phyloP scores from a whole-genome alignment of 495 filamentous ascomycete genomes.

The Cenococcum geophilum region DNA sequence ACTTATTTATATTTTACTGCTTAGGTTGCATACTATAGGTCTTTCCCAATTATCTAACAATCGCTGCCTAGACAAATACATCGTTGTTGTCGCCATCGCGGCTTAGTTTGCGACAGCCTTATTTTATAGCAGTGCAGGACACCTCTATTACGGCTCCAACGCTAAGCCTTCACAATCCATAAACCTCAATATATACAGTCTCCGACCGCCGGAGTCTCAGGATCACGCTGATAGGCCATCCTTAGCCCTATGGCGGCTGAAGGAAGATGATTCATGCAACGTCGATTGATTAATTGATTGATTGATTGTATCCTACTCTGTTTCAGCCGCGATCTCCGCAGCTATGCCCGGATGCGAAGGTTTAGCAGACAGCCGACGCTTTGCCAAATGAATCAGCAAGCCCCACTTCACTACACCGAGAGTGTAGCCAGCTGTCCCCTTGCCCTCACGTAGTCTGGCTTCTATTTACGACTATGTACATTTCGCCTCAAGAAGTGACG shows the following conservation, averaged over 20 bases:
- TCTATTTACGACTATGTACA: no score
- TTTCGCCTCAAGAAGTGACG: no score
- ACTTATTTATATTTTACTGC: slow-evolving; percentile 14
- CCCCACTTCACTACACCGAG: no score
- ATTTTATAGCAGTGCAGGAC: neutral
- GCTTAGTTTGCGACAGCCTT: slow-evolving; percentile 2
- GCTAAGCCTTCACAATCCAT: slow-evolving; percentile 1
- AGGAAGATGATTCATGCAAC: slow-evolving; percentile 7
- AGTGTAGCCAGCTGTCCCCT: no score
- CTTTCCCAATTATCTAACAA: neutral
- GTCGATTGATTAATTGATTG: no score
- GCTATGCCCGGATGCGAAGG: no score
- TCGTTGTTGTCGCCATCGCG: slow-evolving; percentile 5
- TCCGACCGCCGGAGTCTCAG: slow-evolving; percentile 5
- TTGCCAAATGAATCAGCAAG: no score
- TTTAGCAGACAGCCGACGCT: no score
- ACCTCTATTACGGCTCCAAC: neutral
- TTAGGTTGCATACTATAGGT: slow-evolving; percentile 4
- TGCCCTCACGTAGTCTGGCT: no score
- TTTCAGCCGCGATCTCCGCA: no score
- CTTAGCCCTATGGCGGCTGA: slow-evolving; percentile 11
- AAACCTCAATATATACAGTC: slow-evolving; percentile 10
- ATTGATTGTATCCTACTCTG: no score
- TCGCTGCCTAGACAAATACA: slow-evolving; percentile 11
- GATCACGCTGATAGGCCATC: slow-evolving; percentile 10